Percentiles rank a stretch among this genome's conserved stretches.
These are phyloP conservation scores for Amanita pseudoporphyria DNA, from an alignment of 768 basidiomycete species.

Conservation along the genomic window DNA sequence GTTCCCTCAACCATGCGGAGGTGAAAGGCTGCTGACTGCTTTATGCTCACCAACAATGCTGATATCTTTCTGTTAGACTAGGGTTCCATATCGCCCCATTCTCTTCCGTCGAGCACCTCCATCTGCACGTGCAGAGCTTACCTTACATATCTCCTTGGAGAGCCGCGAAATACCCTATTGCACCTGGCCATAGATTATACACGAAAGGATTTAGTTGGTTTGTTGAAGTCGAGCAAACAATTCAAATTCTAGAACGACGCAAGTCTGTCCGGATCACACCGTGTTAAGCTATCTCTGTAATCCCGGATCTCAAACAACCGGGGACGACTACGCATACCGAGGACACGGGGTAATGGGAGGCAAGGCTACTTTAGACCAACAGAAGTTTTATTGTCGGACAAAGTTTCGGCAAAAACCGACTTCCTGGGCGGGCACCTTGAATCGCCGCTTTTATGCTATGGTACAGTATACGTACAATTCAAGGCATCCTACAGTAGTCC, in stretches of 20 bases:
- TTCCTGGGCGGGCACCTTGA: too few species aligned
- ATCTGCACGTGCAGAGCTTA: constrained; percentile 62
- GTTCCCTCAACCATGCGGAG: constrained; percentile 24
- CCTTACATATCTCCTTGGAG: constrained; percentile 42
- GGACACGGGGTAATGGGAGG: too few species aligned
- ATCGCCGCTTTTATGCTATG: too few species aligned
- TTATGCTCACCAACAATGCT: not conserved
- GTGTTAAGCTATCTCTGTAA: constrained; percentile 20
- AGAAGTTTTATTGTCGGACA: too few species aligned
- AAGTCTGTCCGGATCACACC: constrained; percentile 41
- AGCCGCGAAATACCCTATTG: constrained; percentile 40
- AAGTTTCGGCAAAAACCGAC: too few species aligned
- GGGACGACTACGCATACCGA: too few species aligned
- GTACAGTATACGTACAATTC: too few species aligned
- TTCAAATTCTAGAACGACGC: constrained; percentile 48
- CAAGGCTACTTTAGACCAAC: too few species aligned
- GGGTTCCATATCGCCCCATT: constrained; percentile 82
- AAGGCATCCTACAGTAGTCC: too few species aligned
- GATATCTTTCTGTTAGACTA: constrained; percentile 36
- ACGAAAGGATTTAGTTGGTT: constrained; percentile 73
- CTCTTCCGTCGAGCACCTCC: constrained; percentile 62
- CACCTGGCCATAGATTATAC: constrained; percentile 25
- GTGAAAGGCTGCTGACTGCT: constrained; percentile 20
- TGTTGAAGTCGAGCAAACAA: constrained; percentile 48
- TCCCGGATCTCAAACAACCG: too few species aligned